These are phyloP conservation scores for Galerina marginata DNA, from an alignment of 768 basidiomycete genomes.

Conservation along the genomic window DNA sequence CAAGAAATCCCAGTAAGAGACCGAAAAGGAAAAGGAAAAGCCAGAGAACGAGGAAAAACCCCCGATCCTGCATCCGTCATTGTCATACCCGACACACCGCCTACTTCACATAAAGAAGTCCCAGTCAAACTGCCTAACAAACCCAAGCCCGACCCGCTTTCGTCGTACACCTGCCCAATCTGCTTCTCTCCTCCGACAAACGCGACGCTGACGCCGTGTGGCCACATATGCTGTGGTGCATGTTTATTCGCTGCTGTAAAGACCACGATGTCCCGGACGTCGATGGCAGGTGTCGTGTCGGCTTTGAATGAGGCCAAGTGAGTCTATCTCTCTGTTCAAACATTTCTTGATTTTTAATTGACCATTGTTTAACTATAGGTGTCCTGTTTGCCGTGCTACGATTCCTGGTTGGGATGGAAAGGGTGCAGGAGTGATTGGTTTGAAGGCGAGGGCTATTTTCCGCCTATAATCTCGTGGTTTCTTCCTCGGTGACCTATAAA, in stretches of 20 bases:
- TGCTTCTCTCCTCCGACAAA: conserved; percentile 79
- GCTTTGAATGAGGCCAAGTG: conserved; percentile 46
- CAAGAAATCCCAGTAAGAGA: background rate
- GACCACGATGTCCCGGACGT: conserved; percentile 57
- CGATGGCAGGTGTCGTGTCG: conserved; percentile 22
- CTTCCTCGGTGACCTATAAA: too few species aligned
- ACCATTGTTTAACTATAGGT: conserved; percentile 39
- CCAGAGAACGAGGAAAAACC: conserved; percentile 20
- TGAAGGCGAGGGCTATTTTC: conserved; percentile 53
- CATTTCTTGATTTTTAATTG: background rate
- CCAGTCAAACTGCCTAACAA: conserved; percentile 16
- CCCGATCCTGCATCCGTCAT: conserved; percentile 13
- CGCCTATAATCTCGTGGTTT: conserved; percentile 34
- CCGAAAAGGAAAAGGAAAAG: conserved; percentile 22
- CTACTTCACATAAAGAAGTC: conserved; percentile 2
- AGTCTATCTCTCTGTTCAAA: conserved; percentile 19
- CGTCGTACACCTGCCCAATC: conserved; percentile 78
- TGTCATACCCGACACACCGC: conserved; percentile 16
- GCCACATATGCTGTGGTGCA: conserved; percentile 77
- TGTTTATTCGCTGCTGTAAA: conserved; percentile 79
- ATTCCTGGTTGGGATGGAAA: conserved; percentile 75
- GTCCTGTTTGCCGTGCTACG: conserved; percentile 72
- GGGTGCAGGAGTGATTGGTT: conserved; percentile 70
- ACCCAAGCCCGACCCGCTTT: conserved; percentile 44
- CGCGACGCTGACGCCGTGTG: conserved; percentile 80